Percentiles rank a stretch among this genome's conserved stretches.
Evolutionary conservation across 495 filamentous ascomycete species (phyloP).

Genomic region (Acidiella bohemica): DNA sequence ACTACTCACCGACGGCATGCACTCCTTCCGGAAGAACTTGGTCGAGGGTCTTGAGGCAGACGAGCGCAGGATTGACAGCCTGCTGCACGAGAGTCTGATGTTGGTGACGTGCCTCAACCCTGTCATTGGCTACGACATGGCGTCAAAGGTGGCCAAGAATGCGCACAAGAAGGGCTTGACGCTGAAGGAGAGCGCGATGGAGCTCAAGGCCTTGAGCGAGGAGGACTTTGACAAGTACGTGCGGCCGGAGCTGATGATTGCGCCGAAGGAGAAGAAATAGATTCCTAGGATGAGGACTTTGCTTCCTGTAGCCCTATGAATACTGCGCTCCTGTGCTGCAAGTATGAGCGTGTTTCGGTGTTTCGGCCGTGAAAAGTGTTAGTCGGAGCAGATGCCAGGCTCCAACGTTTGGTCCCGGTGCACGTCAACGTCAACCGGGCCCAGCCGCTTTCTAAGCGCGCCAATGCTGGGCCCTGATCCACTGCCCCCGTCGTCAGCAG

Average conservation of each 20-base stretch:
- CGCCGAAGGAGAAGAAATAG: conserved; percentile 48
- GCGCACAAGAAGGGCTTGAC: conserved; percentile 96
- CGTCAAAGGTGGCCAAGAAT: conserved; percentile 96
- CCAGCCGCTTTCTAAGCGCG: too few species aligned
- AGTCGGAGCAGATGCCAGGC: too few species aligned
- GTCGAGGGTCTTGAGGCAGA: conserved; percentile 83
- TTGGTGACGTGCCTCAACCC: conserved; percentile 97
- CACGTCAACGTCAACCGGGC: too few species aligned
- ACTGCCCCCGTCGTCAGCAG: too few species aligned
- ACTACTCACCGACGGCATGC: conserved; percentile 82
- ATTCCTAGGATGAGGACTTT: too few species aligned
- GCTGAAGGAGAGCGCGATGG: conserved; percentile 84
- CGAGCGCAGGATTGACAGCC: conserved; percentile 71
- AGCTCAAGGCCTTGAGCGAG: conserved; percentile 77
- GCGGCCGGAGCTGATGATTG: conserved; percentile 92
- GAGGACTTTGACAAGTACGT: conserved; percentile 88
- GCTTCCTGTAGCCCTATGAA: too few species aligned
- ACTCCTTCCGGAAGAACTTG: conserved; percentile 83
- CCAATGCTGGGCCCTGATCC: too few species aligned
- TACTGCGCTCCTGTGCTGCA: too few species aligned
- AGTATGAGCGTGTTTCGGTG: too few species aligned
- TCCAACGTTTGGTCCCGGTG: too few species aligned
- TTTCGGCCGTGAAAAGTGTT: too few species aligned
- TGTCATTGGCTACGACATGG: conserved; percentile 97
- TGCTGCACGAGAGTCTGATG: conserved; percentile 94